Conservation (phyloP, 768 basidiomycete genomes). For the Mycena polygramma region DNA sequence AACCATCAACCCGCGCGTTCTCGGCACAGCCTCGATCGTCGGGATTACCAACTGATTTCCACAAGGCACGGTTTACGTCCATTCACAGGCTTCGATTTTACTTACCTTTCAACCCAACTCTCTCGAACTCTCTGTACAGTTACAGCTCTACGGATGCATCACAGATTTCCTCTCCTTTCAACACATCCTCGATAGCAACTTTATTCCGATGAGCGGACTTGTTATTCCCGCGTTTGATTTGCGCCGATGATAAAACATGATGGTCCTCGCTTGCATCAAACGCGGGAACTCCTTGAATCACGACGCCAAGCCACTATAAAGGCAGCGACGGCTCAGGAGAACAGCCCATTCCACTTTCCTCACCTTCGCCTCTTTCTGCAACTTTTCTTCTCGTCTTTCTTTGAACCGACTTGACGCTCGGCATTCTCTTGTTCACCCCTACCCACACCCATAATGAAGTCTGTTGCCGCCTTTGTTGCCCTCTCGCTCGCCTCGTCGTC, state of each 20-base stretch:
- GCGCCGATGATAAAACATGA: not conserved
- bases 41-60: not conserved
- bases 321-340: not conserved
- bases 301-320: not conserved
- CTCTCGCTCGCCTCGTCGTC: slow-evolving; percentile 28
- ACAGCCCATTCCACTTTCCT: not conserved
- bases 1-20: not conserved
- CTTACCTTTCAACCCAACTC: too few species aligned
- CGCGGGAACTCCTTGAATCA: not conserved
- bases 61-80: too few species aligned
- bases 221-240: too few species aligned
- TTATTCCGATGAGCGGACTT: too few species aligned
- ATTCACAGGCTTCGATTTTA: too few species aligned
- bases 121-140: too few species aligned
- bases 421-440: not conserved
- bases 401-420: slow-evolving; percentile 8
- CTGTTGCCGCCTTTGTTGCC: slow-evolving; percentile 19
- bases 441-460: slow-evolving; percentile 29
- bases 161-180: too few species aligned
- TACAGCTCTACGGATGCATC: too few species aligned
- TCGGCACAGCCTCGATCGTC: not conserved
- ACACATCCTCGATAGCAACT: too few species aligned
- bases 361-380: too few species aligned
- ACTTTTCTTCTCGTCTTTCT: slow-evolving; percentile 16
- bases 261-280: not conserved